Evolutionary conservation across 345 rosid genomes (phyloP).

Genomic region (Linum usitatissimum): DNA sequence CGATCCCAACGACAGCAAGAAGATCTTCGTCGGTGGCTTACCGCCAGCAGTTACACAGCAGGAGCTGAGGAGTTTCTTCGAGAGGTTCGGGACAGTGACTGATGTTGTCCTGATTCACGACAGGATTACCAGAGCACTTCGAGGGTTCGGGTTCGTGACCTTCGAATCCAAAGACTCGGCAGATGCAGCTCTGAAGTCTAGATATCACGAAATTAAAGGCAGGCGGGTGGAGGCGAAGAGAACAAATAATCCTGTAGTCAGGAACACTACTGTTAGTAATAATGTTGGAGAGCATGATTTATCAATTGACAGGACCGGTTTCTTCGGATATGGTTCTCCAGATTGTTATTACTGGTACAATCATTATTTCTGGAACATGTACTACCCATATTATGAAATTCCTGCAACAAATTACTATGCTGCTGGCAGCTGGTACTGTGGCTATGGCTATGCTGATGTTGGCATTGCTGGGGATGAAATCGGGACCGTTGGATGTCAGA

Average conservation of each 20-base stretch:
- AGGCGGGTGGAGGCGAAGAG: slow-evolving; percentile 22
- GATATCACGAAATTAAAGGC: slow-evolving; percentile 5
- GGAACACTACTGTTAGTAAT: neutral
- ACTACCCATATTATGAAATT: too few relatives aligned
- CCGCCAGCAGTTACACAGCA: slow-evolving; percentile 3
- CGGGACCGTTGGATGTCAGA: too few relatives aligned
- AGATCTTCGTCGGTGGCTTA: slow-evolving; percentile 20
- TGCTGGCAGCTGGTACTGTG: neutral
- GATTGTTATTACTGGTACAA: too few relatives aligned
- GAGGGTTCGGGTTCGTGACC: slow-evolving; percentile 23
- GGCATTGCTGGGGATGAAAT: too few relatives aligned
- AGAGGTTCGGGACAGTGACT: slow-evolving; percentile 7
- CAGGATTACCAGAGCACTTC: neutral
- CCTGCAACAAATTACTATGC: neutral
- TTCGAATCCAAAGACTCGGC: slow-evolving; percentile 15
- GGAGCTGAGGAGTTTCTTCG: slow-evolving; percentile 16
- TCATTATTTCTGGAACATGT: too few relatives aligned
- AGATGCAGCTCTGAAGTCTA: slow-evolving; percentile 1
- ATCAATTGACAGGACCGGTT: neutral
- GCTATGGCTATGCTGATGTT: too few relatives aligned
- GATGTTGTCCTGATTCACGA: slow-evolving; percentile 12
- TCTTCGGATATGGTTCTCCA: neutral
- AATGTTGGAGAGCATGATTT: neutral
- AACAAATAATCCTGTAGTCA: slow-evolving; percentile 9
- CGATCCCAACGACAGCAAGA: neutral